Evolutionary conservation across 345 rosid genomes (phyloP).

Genomic region (Rhizophora mangle): DNA sequence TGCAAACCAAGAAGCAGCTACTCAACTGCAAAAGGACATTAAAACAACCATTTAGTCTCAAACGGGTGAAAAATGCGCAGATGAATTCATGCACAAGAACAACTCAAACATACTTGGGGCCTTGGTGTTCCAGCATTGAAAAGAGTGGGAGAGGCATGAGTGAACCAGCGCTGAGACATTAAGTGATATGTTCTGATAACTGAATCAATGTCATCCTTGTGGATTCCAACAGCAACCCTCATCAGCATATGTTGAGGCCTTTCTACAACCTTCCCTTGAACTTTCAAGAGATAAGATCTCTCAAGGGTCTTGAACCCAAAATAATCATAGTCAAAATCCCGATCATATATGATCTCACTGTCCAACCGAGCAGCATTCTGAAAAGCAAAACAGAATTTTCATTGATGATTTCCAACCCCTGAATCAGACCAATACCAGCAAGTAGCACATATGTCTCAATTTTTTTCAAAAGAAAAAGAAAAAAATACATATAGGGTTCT

Average conservation of each 20-base stretch:
- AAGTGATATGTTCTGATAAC: conserved; percentile 71
- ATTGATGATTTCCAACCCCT: not conserved
- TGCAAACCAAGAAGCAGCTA: conserved; percentile 84
- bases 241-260: conserved; percentile 94
- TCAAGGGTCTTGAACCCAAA: conserved; percentile 94
- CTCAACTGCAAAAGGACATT: conserved; percentile 52
- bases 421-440: not conserved
- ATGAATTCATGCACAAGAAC: not conserved
- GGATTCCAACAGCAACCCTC: conserved; percentile 93
- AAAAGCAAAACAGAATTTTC: conserved; percentile 8
- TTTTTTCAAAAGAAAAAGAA: too few relatives aligned
- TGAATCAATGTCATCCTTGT: conserved; percentile 72
- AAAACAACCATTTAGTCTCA: not conserved
- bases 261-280: conserved; percentile 82
- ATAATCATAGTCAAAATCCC: conserved; percentile 89
- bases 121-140: conserved; percentile 92
- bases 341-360: conserved; percentile 89
- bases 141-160: conserved; percentile 95
- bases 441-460: not conserved
- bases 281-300: conserved; percentile 81
- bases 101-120: conserved; percentile 52
- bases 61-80: not conserved
- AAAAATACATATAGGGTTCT: not conserved
- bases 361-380: conserved; percentile 79
- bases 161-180: conserved; percentile 96